Percentiles rank a stretch among this genome's conserved stretches.
Evolutionary conservation across 805 yeast species (phyloP).

Genomic region (Ogataea pini): DNA sequence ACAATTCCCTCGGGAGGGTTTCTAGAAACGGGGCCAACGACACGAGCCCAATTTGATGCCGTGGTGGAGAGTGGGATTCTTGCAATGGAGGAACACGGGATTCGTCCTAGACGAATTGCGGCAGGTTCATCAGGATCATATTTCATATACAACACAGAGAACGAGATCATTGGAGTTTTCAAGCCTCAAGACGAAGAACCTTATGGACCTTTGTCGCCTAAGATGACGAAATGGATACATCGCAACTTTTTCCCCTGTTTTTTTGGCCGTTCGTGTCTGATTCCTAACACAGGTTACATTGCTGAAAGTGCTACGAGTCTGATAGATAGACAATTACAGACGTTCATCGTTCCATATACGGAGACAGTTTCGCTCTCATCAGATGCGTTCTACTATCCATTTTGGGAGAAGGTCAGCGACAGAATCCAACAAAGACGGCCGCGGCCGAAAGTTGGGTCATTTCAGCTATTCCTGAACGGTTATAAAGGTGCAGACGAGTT

Average conservation of each 20-base stretch:
- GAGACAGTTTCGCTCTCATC: slow-evolving; percentile 54
- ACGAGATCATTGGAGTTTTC: slow-evolving; percentile 57
- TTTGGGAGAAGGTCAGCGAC: slow-evolving; percentile 42
- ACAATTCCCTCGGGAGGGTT: slow-evolving; percentile 30
- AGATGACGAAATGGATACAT: slow-evolving; percentile 80
- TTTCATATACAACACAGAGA: slow-evolving; percentile 45
- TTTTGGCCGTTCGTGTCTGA: slow-evolving; percentile 70
- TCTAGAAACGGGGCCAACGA: slow-evolving; percentile 29
- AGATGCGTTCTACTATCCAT: slow-evolving; percentile 51
- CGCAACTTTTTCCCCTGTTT: slow-evolving; percentile 75
- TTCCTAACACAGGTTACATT: slow-evolving; percentile 71
- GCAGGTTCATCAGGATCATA: slow-evolving; percentile 75
- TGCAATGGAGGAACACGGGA: slow-evolving; percentile 44
- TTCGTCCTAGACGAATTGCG: slow-evolving; percentile 54
- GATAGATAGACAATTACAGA: slow-evolving; percentile 59
- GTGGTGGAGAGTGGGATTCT: slow-evolving; percentile 45
- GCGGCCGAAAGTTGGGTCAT: slow-evolving; percentile 58
- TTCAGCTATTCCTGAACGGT: slow-evolving; percentile 60
- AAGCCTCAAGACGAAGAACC: slow-evolving; percentile 84
- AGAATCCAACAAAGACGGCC: slow-evolving; percentile 33
- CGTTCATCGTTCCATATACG: slow-evolving; percentile 65
- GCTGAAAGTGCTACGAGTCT: slow-evolving; percentile 72
- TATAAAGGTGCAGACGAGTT: slow-evolving; percentile 64
- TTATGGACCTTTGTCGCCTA: slow-evolving; percentile 74
- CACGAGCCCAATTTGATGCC: slow-evolving; percentile 35